Percentiles rank a stretch among this genome's conserved stretches.
phyloP scores from a whole-genome alignment of 768 basidiomycete species.

The Leccinum arenicola region DNA sequence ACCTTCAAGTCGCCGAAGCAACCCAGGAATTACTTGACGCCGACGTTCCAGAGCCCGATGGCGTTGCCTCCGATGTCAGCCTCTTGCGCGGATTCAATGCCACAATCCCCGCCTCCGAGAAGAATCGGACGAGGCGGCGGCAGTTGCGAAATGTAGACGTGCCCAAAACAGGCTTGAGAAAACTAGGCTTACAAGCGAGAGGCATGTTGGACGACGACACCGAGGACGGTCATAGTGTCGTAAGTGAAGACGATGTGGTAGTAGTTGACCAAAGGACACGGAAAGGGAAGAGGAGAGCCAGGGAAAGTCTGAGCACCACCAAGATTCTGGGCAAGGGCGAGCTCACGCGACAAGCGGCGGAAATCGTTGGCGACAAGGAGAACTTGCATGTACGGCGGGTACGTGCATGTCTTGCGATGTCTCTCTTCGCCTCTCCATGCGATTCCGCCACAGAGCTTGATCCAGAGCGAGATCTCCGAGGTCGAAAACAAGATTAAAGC shows the following conservation, averaged over 20 bases:
- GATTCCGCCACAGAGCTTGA: constrained; percentile 56
- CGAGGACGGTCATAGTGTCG: constrained; percentile 56
- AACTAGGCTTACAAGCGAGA: constrained; percentile 72
- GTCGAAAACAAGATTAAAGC: constrained; percentile 88
- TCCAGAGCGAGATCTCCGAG: constrained; percentile 84
- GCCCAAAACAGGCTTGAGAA: constrained; percentile 74
- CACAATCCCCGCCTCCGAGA: constrained; percentile 87
- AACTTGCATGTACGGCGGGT: constrained; percentile 89
- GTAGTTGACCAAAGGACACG: constrained; percentile 41
- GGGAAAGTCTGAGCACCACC: constrained; percentile 64
- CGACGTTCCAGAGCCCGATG: constrained; percentile 73
- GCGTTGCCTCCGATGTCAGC: constrained; percentile 70
- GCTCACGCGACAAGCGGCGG: constrained; percentile 75
- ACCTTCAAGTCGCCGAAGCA: constrained; percentile 81
- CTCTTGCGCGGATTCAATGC: constrained; percentile 91
- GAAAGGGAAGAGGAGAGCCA: constrained; percentile 46
- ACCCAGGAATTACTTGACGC: constrained; percentile 70
- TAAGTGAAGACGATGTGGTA: constrained; percentile 77
- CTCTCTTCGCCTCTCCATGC: constrained; percentile 5
- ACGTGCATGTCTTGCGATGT: constrained; percentile 12
- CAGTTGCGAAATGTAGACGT: constrained; percentile 80
- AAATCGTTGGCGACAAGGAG: constrained; percentile 89
- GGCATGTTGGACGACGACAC: constrained; percentile 59
- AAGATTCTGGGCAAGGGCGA: constrained; percentile 83
- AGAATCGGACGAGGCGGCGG: constrained; percentile 69